phyloP scores from a whole-genome alignment of 305 asterid species.

The Ilex paraguariensis region DNA sequence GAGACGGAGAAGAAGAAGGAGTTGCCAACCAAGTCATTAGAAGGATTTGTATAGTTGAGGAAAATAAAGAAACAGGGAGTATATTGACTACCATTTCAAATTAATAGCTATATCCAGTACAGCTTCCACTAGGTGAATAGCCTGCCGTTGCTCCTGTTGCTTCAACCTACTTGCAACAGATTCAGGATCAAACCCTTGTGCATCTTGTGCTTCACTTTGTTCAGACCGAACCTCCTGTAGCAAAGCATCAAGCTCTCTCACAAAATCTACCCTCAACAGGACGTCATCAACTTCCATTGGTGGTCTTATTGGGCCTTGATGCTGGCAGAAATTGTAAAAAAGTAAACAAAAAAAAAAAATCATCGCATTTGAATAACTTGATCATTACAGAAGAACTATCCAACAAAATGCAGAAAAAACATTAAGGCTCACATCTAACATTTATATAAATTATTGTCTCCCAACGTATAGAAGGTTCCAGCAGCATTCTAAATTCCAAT shows the following conservation, averaged over 20 bases:
- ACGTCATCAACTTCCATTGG: conserved; percentile 54
- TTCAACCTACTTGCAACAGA: conserved; percentile 69
- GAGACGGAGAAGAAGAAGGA: too few relatives aligned
- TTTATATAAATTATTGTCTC: too few relatives aligned
- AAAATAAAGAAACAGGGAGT: not conserved
- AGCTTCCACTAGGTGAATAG: conserved; percentile 66
- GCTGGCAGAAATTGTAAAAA: conserved; percentile 29
- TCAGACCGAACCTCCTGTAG: conserved; percentile 64
- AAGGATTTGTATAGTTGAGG: too few relatives aligned
- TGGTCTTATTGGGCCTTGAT: conserved; percentile 77
- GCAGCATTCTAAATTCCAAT: too few relatives aligned
- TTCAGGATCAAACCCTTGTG: conserved; percentile 64
- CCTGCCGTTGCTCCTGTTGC: conserved; percentile 86
- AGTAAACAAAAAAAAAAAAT: not conserved
- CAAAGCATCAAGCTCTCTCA: conserved; percentile 70
- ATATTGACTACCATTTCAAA: conserved; percentile 55
- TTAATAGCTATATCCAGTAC: conserved; percentile 73
- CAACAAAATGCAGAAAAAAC: too few relatives aligned
- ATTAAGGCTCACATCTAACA: too few relatives aligned
- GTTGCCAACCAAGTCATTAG: too few relatives aligned
- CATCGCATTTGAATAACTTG: too few relatives aligned
- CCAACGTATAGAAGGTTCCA: too few relatives aligned
- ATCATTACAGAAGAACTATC: too few relatives aligned
- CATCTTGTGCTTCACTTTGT: conserved; percentile 30
- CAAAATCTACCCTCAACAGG: conserved; percentile 80